Conservation (phyloP, 768 basidiomycete species). For the Trametes punicea region DNA sequence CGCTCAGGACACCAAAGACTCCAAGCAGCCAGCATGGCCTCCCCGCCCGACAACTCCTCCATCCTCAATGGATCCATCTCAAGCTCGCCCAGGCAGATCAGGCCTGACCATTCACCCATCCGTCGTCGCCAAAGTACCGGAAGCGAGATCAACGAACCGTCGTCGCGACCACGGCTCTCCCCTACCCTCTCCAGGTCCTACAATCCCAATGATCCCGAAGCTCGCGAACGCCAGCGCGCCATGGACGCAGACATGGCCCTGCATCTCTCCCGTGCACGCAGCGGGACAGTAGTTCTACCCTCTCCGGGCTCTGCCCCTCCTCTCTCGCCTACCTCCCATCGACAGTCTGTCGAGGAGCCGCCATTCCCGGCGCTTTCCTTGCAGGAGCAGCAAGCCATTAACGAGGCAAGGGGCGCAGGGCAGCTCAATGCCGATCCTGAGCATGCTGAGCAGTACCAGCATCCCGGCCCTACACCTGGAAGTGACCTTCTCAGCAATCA, state of each 20-base stretch:
- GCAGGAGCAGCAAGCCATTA: conserved; percentile 47
- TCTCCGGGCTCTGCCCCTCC: conserved; percentile 34
- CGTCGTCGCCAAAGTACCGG: conserved; percentile 22
- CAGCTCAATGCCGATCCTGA: conserved; percentile 16
- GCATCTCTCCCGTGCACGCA: conserved; percentile 68
- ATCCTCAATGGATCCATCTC: conserved; percentile 25
- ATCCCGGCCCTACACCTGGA: conserved; percentile 32
- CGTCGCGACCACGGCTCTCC: conserved; percentile 49
- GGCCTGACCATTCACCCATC: conserved; percentile 27
- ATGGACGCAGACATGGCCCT: conserved; percentile 95
- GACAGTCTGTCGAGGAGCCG: conserved; percentile 25
- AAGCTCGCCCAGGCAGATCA: conserved; percentile 25
- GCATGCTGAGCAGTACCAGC: conserved; percentile 19
- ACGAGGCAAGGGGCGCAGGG: conserved; percentile 36
- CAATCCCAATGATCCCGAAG: conserved; percentile 69
- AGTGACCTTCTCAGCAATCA: conserved; percentile 37
- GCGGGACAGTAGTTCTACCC: conserved; percentile 47
- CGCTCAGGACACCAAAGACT: not conserved
- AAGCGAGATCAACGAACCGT: conserved; percentile 32
- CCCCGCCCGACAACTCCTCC: conserved; percentile 26
- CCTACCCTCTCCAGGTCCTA: conserved; percentile 60
- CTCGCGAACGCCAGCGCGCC: conserved; percentile 81
- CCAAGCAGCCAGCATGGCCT: conserved; percentile 22
- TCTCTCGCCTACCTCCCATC: conserved; percentile 34
- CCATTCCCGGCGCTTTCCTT: conserved; percentile 43